phyloP scores from a whole-genome alignment of 192 early-diverging fungal genomes.

The Linderina pennispora region DNA sequence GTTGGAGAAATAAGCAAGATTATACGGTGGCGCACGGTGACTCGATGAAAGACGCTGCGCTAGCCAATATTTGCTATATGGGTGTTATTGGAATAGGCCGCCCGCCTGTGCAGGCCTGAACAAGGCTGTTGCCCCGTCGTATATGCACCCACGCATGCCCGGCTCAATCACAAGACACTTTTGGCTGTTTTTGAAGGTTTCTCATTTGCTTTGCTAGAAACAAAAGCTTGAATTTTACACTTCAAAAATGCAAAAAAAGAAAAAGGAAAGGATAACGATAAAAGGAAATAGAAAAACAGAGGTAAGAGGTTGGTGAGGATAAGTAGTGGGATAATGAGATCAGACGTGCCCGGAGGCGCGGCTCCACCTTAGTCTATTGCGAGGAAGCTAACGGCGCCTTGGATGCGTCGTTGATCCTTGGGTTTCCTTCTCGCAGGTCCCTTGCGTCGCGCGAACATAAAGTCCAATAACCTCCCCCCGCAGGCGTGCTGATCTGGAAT shows the following conservation, averaged over 20 bases:
- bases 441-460: conserved; percentile 63
- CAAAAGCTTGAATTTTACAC: background rate
- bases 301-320: background rate
- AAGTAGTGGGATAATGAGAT: background rate
- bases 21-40: no score
- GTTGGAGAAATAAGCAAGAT: no score
- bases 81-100: no score
- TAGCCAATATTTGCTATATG: no score
- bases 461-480: conserved; percentile 78
- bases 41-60: no score
- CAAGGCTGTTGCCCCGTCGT: no score
- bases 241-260: background rate
- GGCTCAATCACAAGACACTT: no score
- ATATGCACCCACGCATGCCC: no score
- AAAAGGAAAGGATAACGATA: background rate
- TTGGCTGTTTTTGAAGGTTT: no score
- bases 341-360: background rate
- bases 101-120: no score
- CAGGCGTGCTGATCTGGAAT: conserved; percentile 67
- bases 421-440: conserved; percentile 65
- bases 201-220: no score
- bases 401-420: conserved; percentile 66
- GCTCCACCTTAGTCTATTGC: conserved; percentile 46
- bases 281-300: background rate
- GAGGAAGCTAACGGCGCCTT: conserved; percentile 68